phyloP scores from a whole-genome alignment of 1,284 basidiomycete species.

The Sparassis latifolia region DNA sequence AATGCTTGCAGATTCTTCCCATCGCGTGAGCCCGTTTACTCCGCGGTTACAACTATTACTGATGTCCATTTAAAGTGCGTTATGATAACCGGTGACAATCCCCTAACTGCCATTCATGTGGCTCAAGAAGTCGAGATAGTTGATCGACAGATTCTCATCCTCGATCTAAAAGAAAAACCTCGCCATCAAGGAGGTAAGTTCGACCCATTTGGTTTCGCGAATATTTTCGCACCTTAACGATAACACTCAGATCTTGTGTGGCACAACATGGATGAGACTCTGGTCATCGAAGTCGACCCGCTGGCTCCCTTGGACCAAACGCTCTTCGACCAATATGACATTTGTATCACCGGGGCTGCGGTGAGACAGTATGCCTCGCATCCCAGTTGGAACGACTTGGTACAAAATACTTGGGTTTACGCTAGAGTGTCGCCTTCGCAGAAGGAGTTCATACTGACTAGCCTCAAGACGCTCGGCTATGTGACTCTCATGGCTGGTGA shows the following conservation, averaged over 20 bases:
- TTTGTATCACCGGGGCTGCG: conserved; percentile 90
- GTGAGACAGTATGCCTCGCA: conserved; percentile 74
- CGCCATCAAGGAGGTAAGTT: conserved; percentile 55
- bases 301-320: conserved; percentile 67
- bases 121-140: conserved; percentile 94
- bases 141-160: conserved; percentile 85
- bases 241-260: conserved; percentile 67
- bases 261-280: conserved; percentile 87
- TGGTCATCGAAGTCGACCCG: conserved; percentile 79
- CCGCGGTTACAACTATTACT: background rate
- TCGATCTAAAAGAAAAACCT: conserved; percentile 83
- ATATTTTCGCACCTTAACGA: background rate
- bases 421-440: conserved; percentile 93
- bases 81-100: conserved; percentile 98
- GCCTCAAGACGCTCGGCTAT: conserved; percentile 83
- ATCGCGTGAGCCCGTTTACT: conserved; percentile 61
- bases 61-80: conserved; percentile 55
- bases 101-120: conserved; percentile 90
- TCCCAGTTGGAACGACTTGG: conserved; percentile 68
- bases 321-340: conserved; percentile 83
- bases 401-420: conserved; percentile 94
- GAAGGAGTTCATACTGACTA: conserved; percentile 90
- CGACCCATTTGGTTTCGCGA: background rate
- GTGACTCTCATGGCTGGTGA: conserved; percentile 94
- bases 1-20: conserved; percentile 91